A percentile compares a stretch with the other conserved stretches of the same genome.
Evolutionary conservation across 257 asterid species (phyloP).

Genomic region (Solanum lycopersicoides): DNA sequence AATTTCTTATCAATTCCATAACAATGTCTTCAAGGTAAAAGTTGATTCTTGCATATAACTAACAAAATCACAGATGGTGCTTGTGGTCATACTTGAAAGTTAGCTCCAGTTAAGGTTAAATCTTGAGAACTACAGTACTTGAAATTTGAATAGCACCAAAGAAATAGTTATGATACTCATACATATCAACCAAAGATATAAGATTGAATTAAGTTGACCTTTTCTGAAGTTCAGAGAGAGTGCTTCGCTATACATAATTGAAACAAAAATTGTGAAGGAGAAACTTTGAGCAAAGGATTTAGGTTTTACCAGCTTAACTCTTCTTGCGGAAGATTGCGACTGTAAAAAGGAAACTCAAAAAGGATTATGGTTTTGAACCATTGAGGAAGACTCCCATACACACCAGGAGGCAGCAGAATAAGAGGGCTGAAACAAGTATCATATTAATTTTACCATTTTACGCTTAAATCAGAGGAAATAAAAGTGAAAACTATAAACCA

Average conservation of each 20-base stretch:
- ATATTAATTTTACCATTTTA: neutral
- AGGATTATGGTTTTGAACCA: slow-evolving; percentile 67
- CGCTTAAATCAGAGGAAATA: neutral
- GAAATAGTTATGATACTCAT: neutral
- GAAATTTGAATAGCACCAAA: neutral
- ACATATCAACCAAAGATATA: neutral
- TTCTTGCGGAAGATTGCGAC: slow-evolving; percentile 60
- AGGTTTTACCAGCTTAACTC: slow-evolving; percentile 49
- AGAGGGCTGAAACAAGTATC: slow-evolving; percentile 62
- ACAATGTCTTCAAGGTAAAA: neutral
- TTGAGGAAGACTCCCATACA: slow-evolving; percentile 57
- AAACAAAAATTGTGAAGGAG: neutral
- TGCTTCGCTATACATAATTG: neutral
- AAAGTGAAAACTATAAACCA: neutral
- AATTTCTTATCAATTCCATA: neutral
- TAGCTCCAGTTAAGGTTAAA: neutral
- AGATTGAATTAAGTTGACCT: neutral
- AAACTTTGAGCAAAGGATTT: neutral
- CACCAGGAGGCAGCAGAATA: slow-evolving; percentile 73
- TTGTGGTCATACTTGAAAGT: neutral
- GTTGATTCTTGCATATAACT: neutral
- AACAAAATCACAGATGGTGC: neutral
- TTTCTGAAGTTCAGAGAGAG: neutral
- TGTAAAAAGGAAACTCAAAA: slow-evolving; percentile 84
- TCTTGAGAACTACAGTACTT: neutral